Percentiles rank a stretch among this genome's conserved stretches.
Conservation (phyloP, 2,329 filamentous ascomycete genomes). For the Sphaerulina vaccinii region DNA sequence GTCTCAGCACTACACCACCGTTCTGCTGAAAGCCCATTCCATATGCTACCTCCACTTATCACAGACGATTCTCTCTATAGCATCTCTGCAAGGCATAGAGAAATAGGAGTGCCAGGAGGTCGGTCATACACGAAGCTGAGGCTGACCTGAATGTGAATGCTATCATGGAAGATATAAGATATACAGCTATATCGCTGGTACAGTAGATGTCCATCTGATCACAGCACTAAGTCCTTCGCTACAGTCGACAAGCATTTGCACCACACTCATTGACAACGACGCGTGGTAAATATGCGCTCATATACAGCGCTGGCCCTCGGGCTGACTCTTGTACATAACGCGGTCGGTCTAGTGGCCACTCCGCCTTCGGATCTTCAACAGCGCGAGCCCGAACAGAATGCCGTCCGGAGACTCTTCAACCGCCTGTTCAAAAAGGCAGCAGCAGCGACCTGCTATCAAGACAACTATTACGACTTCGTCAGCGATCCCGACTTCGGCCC, state of each 20-base stretch:
- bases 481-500: slow-evolving; percentile 26
- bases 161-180: not conserved
- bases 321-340: slow-evolving; percentile 29
- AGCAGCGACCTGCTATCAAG: slow-evolving; percentile 18
- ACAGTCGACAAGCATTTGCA: slow-evolving; percentile 17
- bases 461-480: slow-evolving; percentile 31
- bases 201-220: slow-evolving; percentile 8
- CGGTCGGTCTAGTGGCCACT: slow-evolving; percentile 29
- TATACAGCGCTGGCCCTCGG: slow-evolving; percentile 31
- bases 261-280: slow-evolving; percentile 27
- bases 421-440: slow-evolving; percentile 27
- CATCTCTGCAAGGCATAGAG: slow-evolving; percentile 32
- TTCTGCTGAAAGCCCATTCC: slow-evolving; percentile 22
- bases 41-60: slow-evolving; percentile 29
- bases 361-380: slow-evolving; percentile 20
- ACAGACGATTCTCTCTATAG: slow-evolving; percentile 5
- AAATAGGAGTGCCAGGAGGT: not conserved
- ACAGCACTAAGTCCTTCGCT: slow-evolving; percentile 3
- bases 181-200: not conserved
- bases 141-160: not conserved
- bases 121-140: not conserved
- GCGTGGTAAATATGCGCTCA: slow-evolving; percentile 29
- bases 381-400: slow-evolving; percentile 18
- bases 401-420: slow-evolving; percentile 27
- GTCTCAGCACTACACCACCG: slow-evolving; percentile 10